Evolutionary conservation across 345 rosid genomes (phyloP).

Genomic region (Salix arbutifolia): DNA sequence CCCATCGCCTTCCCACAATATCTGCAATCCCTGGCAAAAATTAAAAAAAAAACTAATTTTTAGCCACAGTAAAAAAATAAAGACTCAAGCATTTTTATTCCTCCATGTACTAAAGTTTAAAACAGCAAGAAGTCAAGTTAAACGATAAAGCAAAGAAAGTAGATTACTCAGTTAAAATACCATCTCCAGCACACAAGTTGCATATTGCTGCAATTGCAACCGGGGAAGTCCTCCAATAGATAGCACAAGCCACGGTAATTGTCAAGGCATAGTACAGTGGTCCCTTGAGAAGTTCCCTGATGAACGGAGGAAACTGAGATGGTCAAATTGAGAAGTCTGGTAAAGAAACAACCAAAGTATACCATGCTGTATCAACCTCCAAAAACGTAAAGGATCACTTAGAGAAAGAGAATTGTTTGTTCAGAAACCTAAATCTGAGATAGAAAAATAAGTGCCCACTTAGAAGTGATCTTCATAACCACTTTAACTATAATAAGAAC

Average conservation of each 20-base stretch:
- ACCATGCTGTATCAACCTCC: not conserved
- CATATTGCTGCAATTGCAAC: slow-evolving; percentile 69
- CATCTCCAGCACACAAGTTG: slow-evolving; percentile 99
- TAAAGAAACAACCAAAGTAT: not conserved
- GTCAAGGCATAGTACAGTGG: slow-evolving; percentile 72
- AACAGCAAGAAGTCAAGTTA: not conserved
- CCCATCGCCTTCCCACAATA: slow-evolving; percentile 71
- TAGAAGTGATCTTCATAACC: not conserved
- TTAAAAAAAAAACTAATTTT: not conserved
- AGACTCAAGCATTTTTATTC: not conserved
- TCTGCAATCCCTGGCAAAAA: slow-evolving; percentile 69
- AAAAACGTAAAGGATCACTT: not conserved
- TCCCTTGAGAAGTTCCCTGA: slow-evolving; percentile 93
- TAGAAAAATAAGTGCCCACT: not conserved
- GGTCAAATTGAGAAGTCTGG: slow-evolving; percentile 10
- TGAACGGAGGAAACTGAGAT: slow-evolving; percentile 20
- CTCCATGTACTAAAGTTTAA: not conserved
- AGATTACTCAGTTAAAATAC: slow-evolving; percentile 31
- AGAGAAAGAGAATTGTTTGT: not conserved
- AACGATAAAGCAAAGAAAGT: not conserved
- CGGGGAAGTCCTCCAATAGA: slow-evolving; percentile 85
- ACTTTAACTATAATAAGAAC: not conserved
- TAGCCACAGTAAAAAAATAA: not conserved
- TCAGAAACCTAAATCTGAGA: not conserved
- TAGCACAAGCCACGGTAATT: slow-evolving; percentile 49